A percentile compares a stretch with the other conserved stretches of the same genome.
Evolutionary conservation across 2,329 filamentous ascomycete genomes (phyloP).

Genomic region (Ophiostoma australiae): DNA sequence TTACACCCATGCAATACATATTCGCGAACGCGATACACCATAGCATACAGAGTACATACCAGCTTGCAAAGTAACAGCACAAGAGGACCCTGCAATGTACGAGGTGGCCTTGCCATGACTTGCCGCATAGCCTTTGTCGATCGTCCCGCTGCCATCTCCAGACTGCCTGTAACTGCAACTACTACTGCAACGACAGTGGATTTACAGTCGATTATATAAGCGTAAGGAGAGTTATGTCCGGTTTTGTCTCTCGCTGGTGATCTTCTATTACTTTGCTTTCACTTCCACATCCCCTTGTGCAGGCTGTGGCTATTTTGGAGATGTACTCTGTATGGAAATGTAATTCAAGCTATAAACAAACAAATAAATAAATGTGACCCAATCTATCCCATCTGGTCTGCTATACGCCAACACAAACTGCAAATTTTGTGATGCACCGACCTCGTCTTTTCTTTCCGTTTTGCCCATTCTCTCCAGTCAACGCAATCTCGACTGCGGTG

Average conservation of each 20-base stretch:
- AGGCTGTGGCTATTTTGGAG: neutral
- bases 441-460: neutral
- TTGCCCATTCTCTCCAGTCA: neutral
- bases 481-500: neutral
- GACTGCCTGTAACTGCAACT: constrained; percentile 4
- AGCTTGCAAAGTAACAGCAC: neutral
- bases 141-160: constrained; percentile 1
- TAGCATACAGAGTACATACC: neutral
- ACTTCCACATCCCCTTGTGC: neutral
- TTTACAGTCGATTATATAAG: neutral
- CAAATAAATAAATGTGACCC: constrained; percentile 4
- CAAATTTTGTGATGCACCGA: neutral
- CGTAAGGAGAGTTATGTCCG: neutral
- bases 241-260: neutral
- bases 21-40: neutral
- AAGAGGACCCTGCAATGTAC: neutral
- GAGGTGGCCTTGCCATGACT: neutral
- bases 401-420: constrained; percentile 13
- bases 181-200: neutral
- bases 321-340: neutral
- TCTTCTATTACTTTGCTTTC: neutral
- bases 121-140: constrained; percentile 11
- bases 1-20: neutral
- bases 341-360: neutral
- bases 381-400: constrained; percentile 20